A percentile compares a stretch with the other conserved stretches of the same genome.
Conservation (phyloP, 495 filamentous ascomycete genomes). For the Hyaloscypha finlandica region DNA sequence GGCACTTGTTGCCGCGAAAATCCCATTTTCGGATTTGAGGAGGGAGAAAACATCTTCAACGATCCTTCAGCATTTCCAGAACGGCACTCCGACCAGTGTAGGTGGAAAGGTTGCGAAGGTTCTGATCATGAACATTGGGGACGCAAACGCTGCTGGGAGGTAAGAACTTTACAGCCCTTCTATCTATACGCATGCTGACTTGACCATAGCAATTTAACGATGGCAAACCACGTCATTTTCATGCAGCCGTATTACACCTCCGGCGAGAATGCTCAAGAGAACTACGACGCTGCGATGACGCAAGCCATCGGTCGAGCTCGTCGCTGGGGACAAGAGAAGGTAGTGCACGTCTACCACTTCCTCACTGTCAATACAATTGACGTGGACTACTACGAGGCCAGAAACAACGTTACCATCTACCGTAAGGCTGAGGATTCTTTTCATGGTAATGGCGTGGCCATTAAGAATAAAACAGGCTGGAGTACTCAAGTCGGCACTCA, state of each 20-base stretch:
- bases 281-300: constrained; percentile 60
- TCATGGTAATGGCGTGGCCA: neutral
- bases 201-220: constrained; percentile 63
- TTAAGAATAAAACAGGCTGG: neutral
- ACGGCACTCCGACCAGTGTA: constrained; percentile 27
- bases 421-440: no score
- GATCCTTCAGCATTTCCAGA: constrained; percentile 18
- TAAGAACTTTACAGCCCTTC: constrained; percentile 43
- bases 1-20: constrained; percentile 30
- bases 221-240: constrained; percentile 80
- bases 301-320: constrained; percentile 73
- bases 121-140: constrained; percentile 65
- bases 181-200: constrained; percentile 29
- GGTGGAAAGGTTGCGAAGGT: constrained; percentile 44
- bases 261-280: constrained; percentile 45
- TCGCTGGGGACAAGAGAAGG: constrained; percentile 67
- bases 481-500: neutral
- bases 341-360: constrained; percentile 72
- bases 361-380: constrained; percentile 66
- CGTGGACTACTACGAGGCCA: constrained; percentile 61
- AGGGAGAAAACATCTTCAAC: constrained; percentile 2
- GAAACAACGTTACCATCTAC: constrained; percentile 10
- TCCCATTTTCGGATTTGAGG: constrained; percentile 32
- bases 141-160: constrained; percentile 68
- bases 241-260: constrained; percentile 58